Conservation (phyloP, 129 eudicot species). For the Sambucus nigra region DNA sequence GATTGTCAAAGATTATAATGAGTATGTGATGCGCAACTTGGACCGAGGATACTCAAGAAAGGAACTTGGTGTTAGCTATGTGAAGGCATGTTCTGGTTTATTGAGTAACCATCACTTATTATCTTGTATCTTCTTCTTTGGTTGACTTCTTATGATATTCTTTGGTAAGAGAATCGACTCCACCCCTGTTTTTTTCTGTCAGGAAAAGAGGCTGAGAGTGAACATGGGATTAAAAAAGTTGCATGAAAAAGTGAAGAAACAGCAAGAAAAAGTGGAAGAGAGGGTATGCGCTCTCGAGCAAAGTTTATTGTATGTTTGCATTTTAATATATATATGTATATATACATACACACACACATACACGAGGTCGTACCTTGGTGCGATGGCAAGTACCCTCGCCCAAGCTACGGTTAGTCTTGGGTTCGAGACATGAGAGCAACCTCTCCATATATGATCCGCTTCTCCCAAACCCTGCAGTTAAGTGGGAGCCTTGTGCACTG, state of each 20-base stretch:
- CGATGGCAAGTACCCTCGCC: no score
- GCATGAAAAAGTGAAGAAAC: constrained; percentile 85
- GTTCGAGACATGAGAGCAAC: no score
- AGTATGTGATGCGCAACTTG: constrained; percentile 95
- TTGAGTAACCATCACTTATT: constrained; percentile 1
- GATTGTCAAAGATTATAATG: constrained; percentile 89
- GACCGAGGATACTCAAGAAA: constrained; percentile 97
- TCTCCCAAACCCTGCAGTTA: no score
- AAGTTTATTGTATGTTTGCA: background rate
- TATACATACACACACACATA: no score
- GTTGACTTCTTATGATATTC: constrained; percentile 2
- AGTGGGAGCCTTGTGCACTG: no score
- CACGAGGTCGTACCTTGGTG: no score
- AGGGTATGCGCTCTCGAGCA: constrained; percentile 28
- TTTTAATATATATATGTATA: background rate
- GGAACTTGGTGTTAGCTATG: constrained; percentile 95
- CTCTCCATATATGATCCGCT: no score
- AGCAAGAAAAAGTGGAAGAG: constrained; percentile 89
- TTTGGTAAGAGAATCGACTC: constrained; percentile 3
- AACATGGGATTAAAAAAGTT: constrained; percentile 73
- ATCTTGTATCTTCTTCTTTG: constrained; percentile 4
- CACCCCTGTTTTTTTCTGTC: constrained; percentile 13
- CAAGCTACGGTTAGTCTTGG: no score
- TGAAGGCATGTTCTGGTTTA: constrained; percentile 45
- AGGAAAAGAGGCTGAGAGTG: constrained; percentile 93